Percentiles rank a stretch among this genome's conserved stretches.
These are phyloP conservation scores for Centaurea solstitialis DNA, from an alignment of 129 eudicot genomes.

Conservation along the genomic window DNA sequence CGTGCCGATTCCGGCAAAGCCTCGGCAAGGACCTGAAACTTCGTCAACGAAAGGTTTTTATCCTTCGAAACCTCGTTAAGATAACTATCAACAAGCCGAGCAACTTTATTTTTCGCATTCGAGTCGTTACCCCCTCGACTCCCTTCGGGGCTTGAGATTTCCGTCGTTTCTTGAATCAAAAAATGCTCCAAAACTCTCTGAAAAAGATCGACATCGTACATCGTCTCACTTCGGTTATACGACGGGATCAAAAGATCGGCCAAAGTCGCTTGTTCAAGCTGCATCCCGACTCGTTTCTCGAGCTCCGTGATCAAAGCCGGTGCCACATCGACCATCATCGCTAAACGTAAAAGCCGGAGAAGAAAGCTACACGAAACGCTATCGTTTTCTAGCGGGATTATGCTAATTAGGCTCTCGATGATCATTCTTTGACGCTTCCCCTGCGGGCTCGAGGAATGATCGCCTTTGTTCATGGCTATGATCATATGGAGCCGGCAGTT, in stretches of 20 bases:
- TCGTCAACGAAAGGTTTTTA: constrained; percentile 65
- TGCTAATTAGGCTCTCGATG: constrained; percentile 85
- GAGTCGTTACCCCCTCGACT: constrained; percentile 33
- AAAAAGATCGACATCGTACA: constrained; percentile 78
- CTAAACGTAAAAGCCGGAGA: constrained; percentile 62
- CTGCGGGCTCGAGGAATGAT: constrained; percentile 37
- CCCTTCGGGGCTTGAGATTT: constrained; percentile 54
- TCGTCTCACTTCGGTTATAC: constrained; percentile 57
- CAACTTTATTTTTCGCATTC: constrained; percentile 68
- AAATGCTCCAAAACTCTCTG: constrained; percentile 93
- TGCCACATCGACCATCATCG: constrained; percentile 71
- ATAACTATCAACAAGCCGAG: constrained; percentile 83
- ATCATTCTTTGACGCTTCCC: constrained; percentile 72
- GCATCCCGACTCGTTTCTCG: constrained; percentile 95
- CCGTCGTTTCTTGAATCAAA: constrained; percentile 78
- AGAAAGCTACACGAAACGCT: constrained; percentile 89
- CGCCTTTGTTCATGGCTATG: constrained; percentile 51
- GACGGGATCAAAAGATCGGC: constrained; percentile 87
- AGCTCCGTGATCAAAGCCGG: constrained; percentile 89
- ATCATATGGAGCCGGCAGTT: constrained; percentile 70
- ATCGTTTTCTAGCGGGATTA: constrained; percentile 82
- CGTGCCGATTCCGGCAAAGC: constrained; percentile 91
- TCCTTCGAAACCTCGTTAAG: constrained; percentile 84
- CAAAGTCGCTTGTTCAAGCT: constrained; percentile 83
- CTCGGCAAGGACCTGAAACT: constrained; percentile 89